Evolutionary conservation across 441 rosid genomes (phyloP).

Genomic region (Bocquillonia castaneifolia): DNA sequence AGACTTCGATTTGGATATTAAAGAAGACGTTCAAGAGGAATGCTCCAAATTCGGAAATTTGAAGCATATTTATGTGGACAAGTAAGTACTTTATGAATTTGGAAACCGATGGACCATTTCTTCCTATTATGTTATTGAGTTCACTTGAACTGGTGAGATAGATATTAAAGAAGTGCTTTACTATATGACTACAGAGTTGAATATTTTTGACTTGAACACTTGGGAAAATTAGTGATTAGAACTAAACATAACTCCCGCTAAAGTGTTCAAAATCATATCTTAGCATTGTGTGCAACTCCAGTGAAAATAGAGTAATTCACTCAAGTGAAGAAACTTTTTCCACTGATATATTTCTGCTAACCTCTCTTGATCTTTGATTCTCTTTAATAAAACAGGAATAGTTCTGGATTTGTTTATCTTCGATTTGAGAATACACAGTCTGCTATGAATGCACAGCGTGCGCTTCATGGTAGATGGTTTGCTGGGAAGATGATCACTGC

Average conservation of each 20-base stretch:
- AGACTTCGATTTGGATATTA: constrained; percentile 81
- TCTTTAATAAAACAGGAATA: constrained; percentile 48
- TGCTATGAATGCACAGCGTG: constrained; percentile 65
- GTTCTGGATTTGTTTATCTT: constrained; percentile 78
- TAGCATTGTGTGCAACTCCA: no score
- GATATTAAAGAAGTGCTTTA: no score
- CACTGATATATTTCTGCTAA: background rate
- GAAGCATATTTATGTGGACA: constrained; percentile 81
- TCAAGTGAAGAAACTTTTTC: no score
- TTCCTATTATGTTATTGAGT: no score
- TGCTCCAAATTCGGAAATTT: constrained; percentile 71
- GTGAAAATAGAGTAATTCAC: no score
- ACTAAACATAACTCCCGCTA: no score
- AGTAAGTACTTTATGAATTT: constrained; percentile 43
- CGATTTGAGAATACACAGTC: constrained; percentile 58
- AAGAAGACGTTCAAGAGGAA: constrained; percentile 83
- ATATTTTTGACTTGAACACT: no score
- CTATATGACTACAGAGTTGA: no score
- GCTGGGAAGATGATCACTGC: constrained; percentile 98
- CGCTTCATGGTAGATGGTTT: constrained; percentile 98
- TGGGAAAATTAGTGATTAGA: no score
- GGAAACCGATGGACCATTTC: no score
- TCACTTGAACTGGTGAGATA: no score
- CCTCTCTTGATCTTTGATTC: background rate
- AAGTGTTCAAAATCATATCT: no score